Evolutionary conservation across 2,329 filamentous ascomycete species (phyloP).

Genomic region (Fusarium camptoceras): DNA sequence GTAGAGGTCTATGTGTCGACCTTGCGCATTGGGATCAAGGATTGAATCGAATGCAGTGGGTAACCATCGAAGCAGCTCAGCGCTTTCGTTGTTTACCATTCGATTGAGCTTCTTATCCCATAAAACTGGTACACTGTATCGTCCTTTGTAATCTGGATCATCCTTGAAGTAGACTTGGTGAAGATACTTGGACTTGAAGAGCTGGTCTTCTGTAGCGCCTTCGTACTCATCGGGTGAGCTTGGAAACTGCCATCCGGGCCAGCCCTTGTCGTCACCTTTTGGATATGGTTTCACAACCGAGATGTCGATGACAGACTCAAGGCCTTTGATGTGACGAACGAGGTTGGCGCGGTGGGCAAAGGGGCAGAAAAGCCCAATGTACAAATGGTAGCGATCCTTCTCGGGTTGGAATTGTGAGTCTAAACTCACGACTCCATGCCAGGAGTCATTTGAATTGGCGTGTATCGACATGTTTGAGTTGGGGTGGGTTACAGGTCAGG

Average conservation of each 20-base stretch:
- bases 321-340: constrained; percentile 76
- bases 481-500: no score
- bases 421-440: constrained; percentile 40
- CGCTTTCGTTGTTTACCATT: constrained; percentile 85
- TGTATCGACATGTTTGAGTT: constrained; percentile 36
- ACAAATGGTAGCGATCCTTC: constrained; percentile 70
- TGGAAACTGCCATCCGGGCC: constrained; percentile 73
- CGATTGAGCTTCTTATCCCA: constrained; percentile 75
- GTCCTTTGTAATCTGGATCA: constrained; percentile 73
- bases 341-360: constrained; percentile 80
- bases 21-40: constrained; percentile 52
- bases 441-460: constrained; percentile 38
- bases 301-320: constrained; percentile 75
- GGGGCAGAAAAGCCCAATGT: constrained; percentile 70
- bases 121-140: constrained; percentile 79
- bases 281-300: constrained; percentile 74
- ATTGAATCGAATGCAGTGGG: constrained; percentile 78
- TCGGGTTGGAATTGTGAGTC: constrained; percentile 64
- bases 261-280: constrained; percentile 72
- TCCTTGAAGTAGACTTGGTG: constrained; percentile 77
- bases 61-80: constrained; percentile 86
- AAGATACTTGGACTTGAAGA: constrained; percentile 74
- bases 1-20: constrained; percentile 66
- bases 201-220: constrained; percentile 69
- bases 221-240: constrained; percentile 63